phyloP scores from a whole-genome alignment of 495 filamentous ascomycete species.

The Aspergillus cavernicola region DNA sequence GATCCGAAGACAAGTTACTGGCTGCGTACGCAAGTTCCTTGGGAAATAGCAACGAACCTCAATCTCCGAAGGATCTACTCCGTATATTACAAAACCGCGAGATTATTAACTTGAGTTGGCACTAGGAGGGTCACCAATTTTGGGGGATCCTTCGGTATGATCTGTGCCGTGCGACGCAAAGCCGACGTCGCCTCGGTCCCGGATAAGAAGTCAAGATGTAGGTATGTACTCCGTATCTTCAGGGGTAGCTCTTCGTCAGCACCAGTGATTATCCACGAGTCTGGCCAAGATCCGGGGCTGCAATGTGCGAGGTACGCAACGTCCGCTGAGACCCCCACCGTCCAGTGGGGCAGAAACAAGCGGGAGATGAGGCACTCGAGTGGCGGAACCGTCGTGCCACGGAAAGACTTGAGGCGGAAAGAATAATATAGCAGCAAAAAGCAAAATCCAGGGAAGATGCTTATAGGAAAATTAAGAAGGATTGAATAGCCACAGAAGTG shows the following conservation, averaged over 20 bases:
- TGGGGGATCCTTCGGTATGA: conserved; percentile 16
- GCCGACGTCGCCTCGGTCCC: conserved; percentile 24
- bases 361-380: too few relatives aligned
- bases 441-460: neutral
- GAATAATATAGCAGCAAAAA: neutral
- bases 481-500: neutral
- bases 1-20: conserved; percentile 2
- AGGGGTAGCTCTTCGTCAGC: conserved; percentile 18
- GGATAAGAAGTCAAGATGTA: neutral
- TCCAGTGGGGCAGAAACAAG: conserved; percentile 9
- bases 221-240: conserved; percentile 8
- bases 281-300: conserved; percentile 3
- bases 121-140: neutral
- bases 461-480: conserved; percentile 10
- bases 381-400: conserved; percentile 12
- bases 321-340: neutral
- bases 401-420: conserved; percentile 1
- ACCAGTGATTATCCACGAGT: neutral
- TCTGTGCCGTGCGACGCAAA: conserved; percentile 19
- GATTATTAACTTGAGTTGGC: conserved; percentile 12
- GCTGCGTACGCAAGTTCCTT: neutral
- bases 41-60: conserved; percentile 1
- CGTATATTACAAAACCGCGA: conserved; percentile 11
- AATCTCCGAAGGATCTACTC: conserved; percentile 1
- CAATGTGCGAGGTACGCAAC: conserved; percentile 6